Evolutionary conservation across 345 rosid species (phyloP).

Genomic region (Passiflora organensis): DNA sequence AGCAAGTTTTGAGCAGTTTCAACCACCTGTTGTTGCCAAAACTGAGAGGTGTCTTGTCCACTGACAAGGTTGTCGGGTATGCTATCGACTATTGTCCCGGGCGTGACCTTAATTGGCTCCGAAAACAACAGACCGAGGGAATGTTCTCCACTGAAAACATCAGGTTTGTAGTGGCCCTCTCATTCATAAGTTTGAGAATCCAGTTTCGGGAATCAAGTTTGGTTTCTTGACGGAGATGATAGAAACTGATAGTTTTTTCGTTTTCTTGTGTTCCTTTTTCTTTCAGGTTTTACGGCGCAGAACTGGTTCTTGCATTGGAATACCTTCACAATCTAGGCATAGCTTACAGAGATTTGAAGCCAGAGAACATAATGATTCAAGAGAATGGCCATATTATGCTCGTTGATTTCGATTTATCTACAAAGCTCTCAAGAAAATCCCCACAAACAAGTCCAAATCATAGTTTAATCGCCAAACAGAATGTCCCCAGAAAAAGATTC

Average conservation of each 20-base stretch:
- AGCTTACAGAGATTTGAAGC: slow-evolving; percentile 81
- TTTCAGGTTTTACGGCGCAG: slow-evolving; percentile 84
- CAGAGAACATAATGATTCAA: slow-evolving; percentile 81
- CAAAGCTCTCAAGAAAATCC: slow-evolving; percentile 45
- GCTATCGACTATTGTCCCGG: slow-evolving; percentile 95
- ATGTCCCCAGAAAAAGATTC: slow-evolving; percentile 16
- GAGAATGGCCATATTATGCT: slow-evolving; percentile 87
- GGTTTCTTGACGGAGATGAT: no score
- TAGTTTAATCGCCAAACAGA: background rate
- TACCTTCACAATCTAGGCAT: slow-evolving; percentile 69
- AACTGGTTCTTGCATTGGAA: slow-evolving; percentile 69
- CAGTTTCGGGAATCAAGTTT: no score
- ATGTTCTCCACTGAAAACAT: slow-evolving; percentile 69
- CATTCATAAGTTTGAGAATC: no score
- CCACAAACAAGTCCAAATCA: slow-evolving; percentile 21
- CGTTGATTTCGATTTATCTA: slow-evolving; percentile 90
- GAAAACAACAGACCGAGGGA: slow-evolving; percentile 62
- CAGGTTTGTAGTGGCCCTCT: no score
- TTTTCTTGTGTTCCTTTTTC: no score
- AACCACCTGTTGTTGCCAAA: slow-evolving; percentile 75
- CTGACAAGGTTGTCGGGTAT: slow-evolving; percentile 64
- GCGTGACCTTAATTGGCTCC: slow-evolving; percentile 44
- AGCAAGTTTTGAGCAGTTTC: slow-evolving; percentile 45
- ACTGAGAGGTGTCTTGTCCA: slow-evolving; percentile 57
- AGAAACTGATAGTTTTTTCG: background rate